Percentiles rank a stretch among this genome's conserved stretches.
Evolutionary conservation across 176 grass and related monocot species (phyloP).

Genomic region (Hyparrhenia diplandra): DNA sequence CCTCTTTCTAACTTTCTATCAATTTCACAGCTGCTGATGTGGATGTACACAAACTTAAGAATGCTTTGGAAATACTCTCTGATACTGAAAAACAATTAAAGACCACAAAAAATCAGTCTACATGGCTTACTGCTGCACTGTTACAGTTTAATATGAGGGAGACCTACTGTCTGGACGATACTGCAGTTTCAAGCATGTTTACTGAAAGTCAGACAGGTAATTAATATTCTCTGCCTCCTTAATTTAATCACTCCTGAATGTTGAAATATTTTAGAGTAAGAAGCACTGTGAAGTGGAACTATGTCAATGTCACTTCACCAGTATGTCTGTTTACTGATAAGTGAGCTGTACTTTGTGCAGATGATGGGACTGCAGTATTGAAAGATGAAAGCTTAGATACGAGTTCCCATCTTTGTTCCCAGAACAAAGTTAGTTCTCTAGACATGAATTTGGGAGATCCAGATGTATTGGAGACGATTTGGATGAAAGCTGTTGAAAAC

Average conservation of each 20-base stretch:
- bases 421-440: slow-evolving; percentile 42
- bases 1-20: slow-evolving; percentile 10
- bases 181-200: slow-evolving; percentile 50
- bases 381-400: slow-evolving; percentile 54
- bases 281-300: neutral
- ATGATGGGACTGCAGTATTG: slow-evolving; percentile 44
- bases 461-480: slow-evolving; percentile 68
- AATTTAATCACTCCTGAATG: slow-evolving; percentile 1
- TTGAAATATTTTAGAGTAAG: neutral
- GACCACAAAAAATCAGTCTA: slow-evolving; percentile 80
- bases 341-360: slow-evolving; percentile 29
- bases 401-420: slow-evolving; percentile 48
- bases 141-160: slow-evolving; percentile 90
- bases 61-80: slow-evolving; percentile 89
- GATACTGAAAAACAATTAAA: slow-evolving; percentile 95
- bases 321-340: slow-evolving; percentile 20
- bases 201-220: slow-evolving; percentile 48
- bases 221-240: neutral
- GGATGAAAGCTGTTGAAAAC: slow-evolving; percentile 78
- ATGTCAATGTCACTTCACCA: neutral
- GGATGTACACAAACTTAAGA: slow-evolving; percentile 56
- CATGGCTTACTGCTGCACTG: slow-evolving; percentile 92
- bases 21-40: slow-evolving; percentile 55
- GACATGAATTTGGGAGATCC: slow-evolving; percentile 64
- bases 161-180: slow-evolving; percentile 42